Percentiles rank a stretch among this genome's conserved stretches.
phyloP scores from a whole-genome alignment of 805 yeast species.

The Cyberlindnera meyerae region DNA sequence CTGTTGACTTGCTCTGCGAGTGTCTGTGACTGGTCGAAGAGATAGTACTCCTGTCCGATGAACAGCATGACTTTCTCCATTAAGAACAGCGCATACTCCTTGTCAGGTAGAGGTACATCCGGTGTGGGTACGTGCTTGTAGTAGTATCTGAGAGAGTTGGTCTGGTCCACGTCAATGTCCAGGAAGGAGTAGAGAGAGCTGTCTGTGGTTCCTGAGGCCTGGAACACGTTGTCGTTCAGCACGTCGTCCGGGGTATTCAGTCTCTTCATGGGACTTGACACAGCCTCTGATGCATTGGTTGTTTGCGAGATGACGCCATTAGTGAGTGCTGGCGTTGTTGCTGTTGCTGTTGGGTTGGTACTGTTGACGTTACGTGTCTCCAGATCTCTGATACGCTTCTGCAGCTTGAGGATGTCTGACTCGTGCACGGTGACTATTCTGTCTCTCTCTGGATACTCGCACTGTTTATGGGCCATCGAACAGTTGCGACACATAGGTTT shows the following conservation, averaged over 20 bases:
- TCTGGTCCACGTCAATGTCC: slow-evolving; percentile 21
- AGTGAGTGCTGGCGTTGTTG: not conserved
- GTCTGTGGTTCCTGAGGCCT: slow-evolving; percentile 20
- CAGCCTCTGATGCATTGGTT: no score
- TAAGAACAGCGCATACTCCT: slow-evolving; percentile 13
- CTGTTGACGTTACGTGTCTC: slow-evolving; percentile 2
- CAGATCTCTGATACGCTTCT: slow-evolving; percentile 12
- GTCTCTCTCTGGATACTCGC: slow-evolving; percentile 21
- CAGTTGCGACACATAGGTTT: slow-evolving; percentile 23
- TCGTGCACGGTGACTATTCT: slow-evolving; percentile 20
- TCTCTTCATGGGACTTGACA: not conserved
- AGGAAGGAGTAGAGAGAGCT: slow-evolving; percentile 23
- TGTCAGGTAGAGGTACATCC: slow-evolving; percentile 13
- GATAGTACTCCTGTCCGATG: slow-evolving; percentile 23
- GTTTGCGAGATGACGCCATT: no score
- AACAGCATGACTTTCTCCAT: slow-evolving; percentile 19
- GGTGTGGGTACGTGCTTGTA: slow-evolving; percentile 14
- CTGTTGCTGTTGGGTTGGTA: not conserved
- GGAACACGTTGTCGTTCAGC: slow-evolving; percentile 20
- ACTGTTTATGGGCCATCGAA: slow-evolving; percentile 7
- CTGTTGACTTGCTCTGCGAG: slow-evolving; percentile 11
- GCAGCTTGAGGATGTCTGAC: slow-evolving; percentile 20
- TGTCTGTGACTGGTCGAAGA: slow-evolving; percentile 15
- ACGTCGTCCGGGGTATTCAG: slow-evolving; percentile 8
- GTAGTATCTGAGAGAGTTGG: slow-evolving; percentile 18